Percentiles rank a stretch among this genome's conserved stretches.
phyloP scores from a whole-genome alignment of 345 rosid genomes.

The Carallia pectinifolia region DNA sequence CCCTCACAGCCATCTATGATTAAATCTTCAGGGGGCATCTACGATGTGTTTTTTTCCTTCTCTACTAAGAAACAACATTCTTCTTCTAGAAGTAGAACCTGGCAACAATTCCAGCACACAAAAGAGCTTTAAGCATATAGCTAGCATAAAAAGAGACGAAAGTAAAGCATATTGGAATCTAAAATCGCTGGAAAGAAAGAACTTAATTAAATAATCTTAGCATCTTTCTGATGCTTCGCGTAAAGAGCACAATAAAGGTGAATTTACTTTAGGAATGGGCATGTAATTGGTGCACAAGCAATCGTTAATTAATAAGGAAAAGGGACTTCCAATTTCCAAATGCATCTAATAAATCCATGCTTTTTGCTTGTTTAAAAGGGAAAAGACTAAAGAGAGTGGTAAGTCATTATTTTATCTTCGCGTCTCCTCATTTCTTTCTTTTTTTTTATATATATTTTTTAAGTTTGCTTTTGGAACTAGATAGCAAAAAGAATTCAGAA shows the following conservation, averaged over 20 bases:
- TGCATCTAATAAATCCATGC: too few relatives aligned
- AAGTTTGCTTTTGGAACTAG: too few relatives aligned
- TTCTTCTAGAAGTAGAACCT: not conserved
- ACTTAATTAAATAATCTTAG: not conserved
- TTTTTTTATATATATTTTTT: too few relatives aligned
- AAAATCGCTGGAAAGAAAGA: not conserved
- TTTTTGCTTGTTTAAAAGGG: too few relatives aligned
- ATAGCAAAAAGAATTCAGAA: too few relatives aligned
- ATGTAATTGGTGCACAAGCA: conserved; percentile 26
- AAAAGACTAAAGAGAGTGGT: too few relatives aligned
- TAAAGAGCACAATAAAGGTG: conserved; percentile 19
- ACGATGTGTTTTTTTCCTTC: conserved; percentile 30
- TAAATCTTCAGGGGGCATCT: too few relatives aligned
- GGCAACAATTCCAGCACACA: not conserved
- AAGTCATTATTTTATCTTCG: too few relatives aligned
- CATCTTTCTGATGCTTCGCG: not conserved
- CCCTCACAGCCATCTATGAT: too few relatives aligned
- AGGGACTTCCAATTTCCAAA: too few relatives aligned
- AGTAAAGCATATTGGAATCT: conserved; percentile 22
- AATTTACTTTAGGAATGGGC: conserved; percentile 19
- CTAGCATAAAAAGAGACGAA: conserved; percentile 4
- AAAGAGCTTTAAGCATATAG: not conserved
- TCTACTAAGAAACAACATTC: conserved; percentile 38
- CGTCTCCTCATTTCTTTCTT: too few relatives aligned
- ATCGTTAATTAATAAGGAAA: conserved; percentile 4